Evolutionary conservation across 2,329 filamentous ascomycete species (phyloP).

Genomic region (Lecanosticta acicola): DNA sequence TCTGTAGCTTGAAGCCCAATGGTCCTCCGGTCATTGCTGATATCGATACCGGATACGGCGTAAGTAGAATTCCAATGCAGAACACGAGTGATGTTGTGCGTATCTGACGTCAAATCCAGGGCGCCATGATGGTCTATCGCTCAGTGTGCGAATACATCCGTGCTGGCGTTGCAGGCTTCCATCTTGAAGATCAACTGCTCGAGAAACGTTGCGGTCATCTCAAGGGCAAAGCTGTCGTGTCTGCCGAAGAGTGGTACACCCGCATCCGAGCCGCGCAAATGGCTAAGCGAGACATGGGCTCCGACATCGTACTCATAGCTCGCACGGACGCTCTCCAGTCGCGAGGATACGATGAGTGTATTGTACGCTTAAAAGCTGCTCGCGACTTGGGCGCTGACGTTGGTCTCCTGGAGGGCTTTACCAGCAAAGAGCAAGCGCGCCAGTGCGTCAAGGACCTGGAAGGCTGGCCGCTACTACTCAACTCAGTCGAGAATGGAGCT

Average conservation of each 20-base stretch:
- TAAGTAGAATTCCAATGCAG: not conserved
- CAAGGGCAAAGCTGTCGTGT: constrained; percentile 54
- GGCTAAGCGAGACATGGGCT: constrained; percentile 43
- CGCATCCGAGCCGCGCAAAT: constrained; percentile 51
- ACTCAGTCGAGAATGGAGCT: constrained; percentile 53
- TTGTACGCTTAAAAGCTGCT: constrained; percentile 47
- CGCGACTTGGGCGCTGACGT: constrained; percentile 52
- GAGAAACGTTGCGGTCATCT: constrained; percentile 55
- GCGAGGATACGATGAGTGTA: constrained; percentile 51
- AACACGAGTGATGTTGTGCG: not conserved
- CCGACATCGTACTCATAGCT: constrained; percentile 59
- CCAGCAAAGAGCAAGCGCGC: constrained; percentile 45
- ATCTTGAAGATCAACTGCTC: constrained; percentile 10
- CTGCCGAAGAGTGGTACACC: constrained; percentile 42
- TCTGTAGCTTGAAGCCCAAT: constrained; percentile 2
- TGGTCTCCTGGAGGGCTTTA: constrained; percentile 52
- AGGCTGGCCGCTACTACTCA: constrained; percentile 49
- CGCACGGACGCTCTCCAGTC: constrained; percentile 56
- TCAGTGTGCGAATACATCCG: constrained; percentile 49
- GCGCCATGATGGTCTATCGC: constrained; percentile 48
- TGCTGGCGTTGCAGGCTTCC: constrained; percentile 9
- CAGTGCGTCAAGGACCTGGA: constrained; percentile 43
- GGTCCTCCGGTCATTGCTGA: constrained; percentile 22
- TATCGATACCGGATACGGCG: constrained; percentile 26
- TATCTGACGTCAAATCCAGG: not conserved